Evolutionary conservation across 257 asterid species (phyloP).

Genomic region (Avicennia marina): DNA sequence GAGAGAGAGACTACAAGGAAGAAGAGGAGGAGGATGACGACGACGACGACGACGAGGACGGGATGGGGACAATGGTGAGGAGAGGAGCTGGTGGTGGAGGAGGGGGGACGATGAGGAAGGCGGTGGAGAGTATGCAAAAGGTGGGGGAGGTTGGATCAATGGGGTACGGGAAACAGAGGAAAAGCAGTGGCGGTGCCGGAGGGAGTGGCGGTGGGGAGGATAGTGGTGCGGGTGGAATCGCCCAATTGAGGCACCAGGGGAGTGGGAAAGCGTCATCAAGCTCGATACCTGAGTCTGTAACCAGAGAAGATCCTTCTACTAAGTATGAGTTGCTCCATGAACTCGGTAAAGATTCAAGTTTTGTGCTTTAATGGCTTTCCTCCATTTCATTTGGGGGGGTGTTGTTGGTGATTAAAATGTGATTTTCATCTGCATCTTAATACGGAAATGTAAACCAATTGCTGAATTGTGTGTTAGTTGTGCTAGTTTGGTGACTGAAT

Average conservation of each 20-base stretch:
- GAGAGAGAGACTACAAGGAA: slow-evolving; percentile 32
- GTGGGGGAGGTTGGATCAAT: slow-evolving; percentile 52
- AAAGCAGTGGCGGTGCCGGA: slow-evolving; percentile 29
- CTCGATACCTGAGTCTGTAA: slow-evolving; percentile 77
- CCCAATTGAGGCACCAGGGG: slow-evolving; percentile 44
- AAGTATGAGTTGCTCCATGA: slow-evolving; percentile 94
- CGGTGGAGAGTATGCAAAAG: slow-evolving; percentile 94
- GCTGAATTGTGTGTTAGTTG: background rate
- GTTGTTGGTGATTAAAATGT: no score
- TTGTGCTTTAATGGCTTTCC: slow-evolving; percentile 13
- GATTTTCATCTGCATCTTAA: background rate
- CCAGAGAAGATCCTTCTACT: slow-evolving; percentile 81
- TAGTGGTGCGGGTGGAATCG: slow-evolving; percentile 24
- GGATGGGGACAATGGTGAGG: slow-evolving; percentile 72
- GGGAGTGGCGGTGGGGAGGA: slow-evolving; percentile 28
- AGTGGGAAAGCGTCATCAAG: slow-evolving; percentile 74
- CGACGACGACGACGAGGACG: slow-evolving; percentile 49
- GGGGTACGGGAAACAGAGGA: slow-evolving; percentile 57
- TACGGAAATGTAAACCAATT: slow-evolving; percentile 15
- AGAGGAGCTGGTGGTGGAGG: slow-evolving; percentile 47
- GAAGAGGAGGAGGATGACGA: slow-evolving; percentile 42
- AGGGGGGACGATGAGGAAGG: slow-evolving; percentile 79
- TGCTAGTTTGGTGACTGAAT: slow-evolving; percentile 4
- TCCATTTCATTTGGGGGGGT: background rate
- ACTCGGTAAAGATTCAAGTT: slow-evolving; percentile 59